These are phyloP conservation scores for Saccharomyces hybrid DNA, from an alignment of 1,139 yeast species.

Conservation along the genomic window DNA sequence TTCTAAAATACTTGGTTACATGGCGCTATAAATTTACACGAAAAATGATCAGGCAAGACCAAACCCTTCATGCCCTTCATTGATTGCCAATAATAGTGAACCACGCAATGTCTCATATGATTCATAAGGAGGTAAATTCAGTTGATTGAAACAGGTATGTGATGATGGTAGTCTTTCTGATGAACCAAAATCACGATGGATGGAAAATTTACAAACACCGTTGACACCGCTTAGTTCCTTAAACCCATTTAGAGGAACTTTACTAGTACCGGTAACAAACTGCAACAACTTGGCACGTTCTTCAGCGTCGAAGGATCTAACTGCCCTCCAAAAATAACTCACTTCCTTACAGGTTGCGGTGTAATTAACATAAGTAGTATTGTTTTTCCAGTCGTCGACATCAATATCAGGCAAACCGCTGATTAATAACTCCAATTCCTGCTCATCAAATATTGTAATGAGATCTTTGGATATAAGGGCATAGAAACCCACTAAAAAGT, in stretches of 20 bases:
- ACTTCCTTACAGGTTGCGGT: slow-evolving; percentile 80
- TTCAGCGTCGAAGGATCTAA: slow-evolving; percentile 86
- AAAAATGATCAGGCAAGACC: slow-evolving; percentile 39
- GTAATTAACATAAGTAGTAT: slow-evolving; percentile 77
- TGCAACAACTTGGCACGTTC: slow-evolving; percentile 91
- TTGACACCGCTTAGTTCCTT: slow-evolving; percentile 83
- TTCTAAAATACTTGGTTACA: not conserved
- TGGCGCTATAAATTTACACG: not conserved
- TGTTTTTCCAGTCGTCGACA: slow-evolving; percentile 90
- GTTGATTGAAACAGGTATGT: slow-evolving; percentile 93
- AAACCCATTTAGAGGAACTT: slow-evolving; percentile 93
- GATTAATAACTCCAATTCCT: slow-evolving; percentile 84
- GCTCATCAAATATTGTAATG: slow-evolving; percentile 87
- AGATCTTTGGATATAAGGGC: slow-evolving; percentile 86
- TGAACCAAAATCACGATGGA: slow-evolving; percentile 83
- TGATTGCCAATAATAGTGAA: slow-evolving; percentile 73
- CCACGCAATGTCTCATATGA: slow-evolving; percentile 80
- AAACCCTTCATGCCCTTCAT: slow-evolving; percentile 95
- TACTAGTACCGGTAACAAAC: slow-evolving; percentile 95
- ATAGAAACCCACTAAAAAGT: slow-evolving; percentile 80
- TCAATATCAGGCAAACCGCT: slow-evolving; percentile 96
- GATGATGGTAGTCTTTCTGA: slow-evolving; percentile 87
- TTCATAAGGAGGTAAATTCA: slow-evolving; percentile 90
- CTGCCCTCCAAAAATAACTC: slow-evolving; percentile 98
- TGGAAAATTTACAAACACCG: slow-evolving; percentile 80